Percentiles rank a stretch among this genome's conserved stretches.
These are phyloP conservation scores for Moesziomyces sp. DNA, from an alignment of 1,284 basidiomycete genomes.

Conservation along the genomic window DNA sequence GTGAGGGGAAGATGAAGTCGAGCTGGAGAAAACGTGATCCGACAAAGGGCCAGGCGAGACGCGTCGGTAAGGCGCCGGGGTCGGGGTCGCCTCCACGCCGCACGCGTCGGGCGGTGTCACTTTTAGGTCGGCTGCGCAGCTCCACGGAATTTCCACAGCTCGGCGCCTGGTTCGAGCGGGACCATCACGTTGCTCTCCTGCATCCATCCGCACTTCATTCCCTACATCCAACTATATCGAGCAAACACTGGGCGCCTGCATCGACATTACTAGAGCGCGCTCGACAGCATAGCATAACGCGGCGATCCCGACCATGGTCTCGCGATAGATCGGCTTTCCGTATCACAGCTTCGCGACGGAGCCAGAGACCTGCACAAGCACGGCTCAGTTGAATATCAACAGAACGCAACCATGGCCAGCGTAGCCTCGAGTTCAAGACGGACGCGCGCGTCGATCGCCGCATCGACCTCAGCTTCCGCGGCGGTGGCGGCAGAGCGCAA, in stretches of 20 bases:
- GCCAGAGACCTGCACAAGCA: background rate
- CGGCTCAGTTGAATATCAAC: background rate
- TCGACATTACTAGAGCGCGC: background rate
- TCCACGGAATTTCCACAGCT: background rate
- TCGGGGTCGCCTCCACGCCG: background rate
- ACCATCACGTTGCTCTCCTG: background rate
- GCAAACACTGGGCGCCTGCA: background rate
- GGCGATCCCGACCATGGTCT: no score
- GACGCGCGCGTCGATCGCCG: slow-evolving; percentile 25
- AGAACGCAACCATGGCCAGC: slow-evolving; percentile 7
- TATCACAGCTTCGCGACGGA: background rate
- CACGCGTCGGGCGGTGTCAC: background rate
- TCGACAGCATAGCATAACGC: background rate
- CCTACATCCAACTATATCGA: background rate
- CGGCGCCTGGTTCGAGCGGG: no score
- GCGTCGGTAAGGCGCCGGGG: background rate
- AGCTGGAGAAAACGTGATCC: background rate
- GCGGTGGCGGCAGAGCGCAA: slow-evolving; percentile 6
- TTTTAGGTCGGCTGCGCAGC: background rate
- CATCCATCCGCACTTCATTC: background rate
- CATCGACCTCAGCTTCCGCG: slow-evolving; percentile 11
- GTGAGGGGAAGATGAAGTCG: no score
- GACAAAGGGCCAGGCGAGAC: background rate
- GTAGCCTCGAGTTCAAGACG: slow-evolving; percentile 10
- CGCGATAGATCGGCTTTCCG: background rate